Conservation (phyloP, 306 rosid genomes). For the Potentilla sterilis region DNA sequence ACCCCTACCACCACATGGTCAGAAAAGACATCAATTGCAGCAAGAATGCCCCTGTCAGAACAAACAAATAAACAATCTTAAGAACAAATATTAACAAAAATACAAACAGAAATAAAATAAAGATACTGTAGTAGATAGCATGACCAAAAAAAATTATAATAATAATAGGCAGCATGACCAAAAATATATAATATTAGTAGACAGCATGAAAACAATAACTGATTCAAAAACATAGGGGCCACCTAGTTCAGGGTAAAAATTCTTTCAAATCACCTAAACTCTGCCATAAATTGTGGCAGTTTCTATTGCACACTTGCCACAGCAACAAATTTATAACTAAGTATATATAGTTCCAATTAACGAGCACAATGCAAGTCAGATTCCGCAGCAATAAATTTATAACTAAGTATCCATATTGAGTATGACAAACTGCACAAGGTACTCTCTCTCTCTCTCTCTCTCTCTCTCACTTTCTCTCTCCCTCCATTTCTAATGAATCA, state of each 20-base stretch:
- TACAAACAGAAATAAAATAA: background rate
- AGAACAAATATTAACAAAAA: background rate
- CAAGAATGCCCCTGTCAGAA: slow-evolving; percentile 81
- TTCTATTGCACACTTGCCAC: background rate
- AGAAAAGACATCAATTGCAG: slow-evolving; percentile 87
- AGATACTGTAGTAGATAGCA: background rate
- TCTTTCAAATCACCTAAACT: background rate
- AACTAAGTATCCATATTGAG: too few relatives aligned
- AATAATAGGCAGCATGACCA: background rate
- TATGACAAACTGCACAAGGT: background rate
- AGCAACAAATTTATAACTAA: background rate
- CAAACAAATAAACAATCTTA: background rate
- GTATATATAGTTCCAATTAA: background rate
- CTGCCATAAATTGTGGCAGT: background rate
- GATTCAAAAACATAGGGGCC: background rate
- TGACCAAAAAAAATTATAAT: too few relatives aligned
- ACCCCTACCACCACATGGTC: slow-evolving; percentile 85
- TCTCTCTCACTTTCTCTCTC: too few relatives aligned
- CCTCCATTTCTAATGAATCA: background rate
- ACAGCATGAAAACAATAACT: slow-evolving; percentile 6
- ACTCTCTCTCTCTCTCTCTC: too few relatives aligned
- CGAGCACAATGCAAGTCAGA: background rate
- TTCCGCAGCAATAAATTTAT: too few relatives aligned
- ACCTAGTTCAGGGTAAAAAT: background rate
- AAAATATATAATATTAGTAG: background rate